These are phyloP conservation scores for Podospora pseudopauciseta DNA, from an alignment of 495 filamentous ascomycete genomes.

Conservation along the genomic window DNA sequence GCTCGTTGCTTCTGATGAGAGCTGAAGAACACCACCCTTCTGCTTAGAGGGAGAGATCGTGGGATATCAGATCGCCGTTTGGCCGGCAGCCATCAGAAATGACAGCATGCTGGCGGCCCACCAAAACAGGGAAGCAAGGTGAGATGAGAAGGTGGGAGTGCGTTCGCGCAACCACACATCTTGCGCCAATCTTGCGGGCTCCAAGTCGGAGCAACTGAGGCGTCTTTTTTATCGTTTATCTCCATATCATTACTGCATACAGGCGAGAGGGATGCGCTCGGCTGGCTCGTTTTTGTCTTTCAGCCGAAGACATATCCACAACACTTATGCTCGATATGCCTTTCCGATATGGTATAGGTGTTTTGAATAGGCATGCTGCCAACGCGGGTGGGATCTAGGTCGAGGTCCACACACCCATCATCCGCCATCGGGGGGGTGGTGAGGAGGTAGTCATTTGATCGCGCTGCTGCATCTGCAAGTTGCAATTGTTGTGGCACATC, in stretches of 20 bases:
- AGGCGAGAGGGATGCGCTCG: neutral
- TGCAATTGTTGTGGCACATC: constrained; percentile 20
- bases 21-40: neutral
- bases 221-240: neutral
- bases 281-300: neutral
- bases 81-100: neutral
- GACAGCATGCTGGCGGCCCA: neutral
- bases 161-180: neutral
- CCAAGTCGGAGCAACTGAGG: neutral
- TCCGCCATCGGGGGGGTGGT: constrained; percentile 5
- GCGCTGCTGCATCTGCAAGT: constrained; percentile 34
- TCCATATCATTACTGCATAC: neutral
- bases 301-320: neutral
- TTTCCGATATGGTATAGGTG: neutral
- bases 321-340: neutral
- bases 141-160: neutral
- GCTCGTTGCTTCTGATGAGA: neutral
- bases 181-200: neutral
- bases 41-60: neutral
- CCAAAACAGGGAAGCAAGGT: neutral
- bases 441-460: constrained; percentile 32
- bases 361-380: neutral
- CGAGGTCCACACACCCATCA: constrained; percentile 11
- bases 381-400: neutral
- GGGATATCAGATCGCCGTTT: neutral